phyloP scores from a whole-genome alignment of 1,284 basidiomycete species.

The Ganoderma sinense region DNA sequence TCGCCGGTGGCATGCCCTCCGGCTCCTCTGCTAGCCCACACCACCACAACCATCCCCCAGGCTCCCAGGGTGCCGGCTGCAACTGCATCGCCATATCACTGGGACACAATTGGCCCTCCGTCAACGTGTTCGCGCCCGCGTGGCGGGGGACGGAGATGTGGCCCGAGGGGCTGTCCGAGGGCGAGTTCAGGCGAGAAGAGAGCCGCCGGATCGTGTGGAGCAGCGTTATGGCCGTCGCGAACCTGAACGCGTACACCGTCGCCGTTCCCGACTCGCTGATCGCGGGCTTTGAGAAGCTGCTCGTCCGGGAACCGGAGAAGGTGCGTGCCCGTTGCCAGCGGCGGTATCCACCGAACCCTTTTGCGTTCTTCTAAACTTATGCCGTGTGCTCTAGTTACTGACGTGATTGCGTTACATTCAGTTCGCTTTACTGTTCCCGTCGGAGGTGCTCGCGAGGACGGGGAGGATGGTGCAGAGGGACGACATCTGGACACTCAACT shows the following conservation, averaged over 20 bases:
- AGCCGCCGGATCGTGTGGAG: conserved; percentile 77
- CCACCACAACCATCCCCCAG: conserved; percentile 20
- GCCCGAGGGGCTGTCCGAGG: conserved; percentile 63
- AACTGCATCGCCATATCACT: conserved; percentile 61
- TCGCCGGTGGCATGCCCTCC: not conserved
- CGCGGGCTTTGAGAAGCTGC: conserved; percentile 53
- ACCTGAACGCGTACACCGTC: conserved; percentile 63
- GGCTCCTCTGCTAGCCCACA: not conserved
- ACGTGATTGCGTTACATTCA: conserved; percentile 35
- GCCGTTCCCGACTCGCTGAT: conserved; percentile 49
- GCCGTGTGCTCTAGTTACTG: not conserved
- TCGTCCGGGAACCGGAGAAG: conserved; percentile 70
- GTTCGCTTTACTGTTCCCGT: conserved; percentile 71
- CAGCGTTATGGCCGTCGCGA: conserved; percentile 64
- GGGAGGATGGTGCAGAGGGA: conserved; percentile 50
- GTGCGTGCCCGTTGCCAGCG: conserved; percentile 47
- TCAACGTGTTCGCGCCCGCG: conserved; percentile 60
- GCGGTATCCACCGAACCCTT: not conserved
- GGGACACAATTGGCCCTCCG: conserved; percentile 53
- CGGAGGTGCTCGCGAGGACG: conserved; percentile 56
- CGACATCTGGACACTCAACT: conserved; percentile 74
- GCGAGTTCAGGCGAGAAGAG: conserved; percentile 71
- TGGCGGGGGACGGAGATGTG: conserved; percentile 72
- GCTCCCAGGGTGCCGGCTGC: conserved; percentile 41
- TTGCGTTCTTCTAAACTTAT: not conserved